Conservation (phyloP, 345 rosid species). For the Draba incana region DNA sequence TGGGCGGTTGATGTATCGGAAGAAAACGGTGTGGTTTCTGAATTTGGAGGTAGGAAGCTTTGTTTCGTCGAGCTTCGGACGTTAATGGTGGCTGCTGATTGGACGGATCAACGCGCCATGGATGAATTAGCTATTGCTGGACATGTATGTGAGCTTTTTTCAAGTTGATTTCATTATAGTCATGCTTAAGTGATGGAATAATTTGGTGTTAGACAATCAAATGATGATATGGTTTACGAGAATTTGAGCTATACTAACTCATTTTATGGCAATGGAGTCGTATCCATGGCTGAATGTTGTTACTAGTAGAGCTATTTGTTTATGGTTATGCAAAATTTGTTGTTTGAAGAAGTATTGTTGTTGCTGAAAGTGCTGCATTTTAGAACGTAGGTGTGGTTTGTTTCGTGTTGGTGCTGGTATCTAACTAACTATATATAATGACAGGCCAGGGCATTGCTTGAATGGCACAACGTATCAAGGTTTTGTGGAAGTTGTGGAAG, state of each 20-base stretch:
- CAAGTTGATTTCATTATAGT: background rate
- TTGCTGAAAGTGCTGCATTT: background rate
- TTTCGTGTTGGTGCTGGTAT: background rate
- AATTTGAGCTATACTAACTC: background rate
- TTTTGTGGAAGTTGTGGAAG: constrained; percentile 89
- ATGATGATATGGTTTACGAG: background rate
- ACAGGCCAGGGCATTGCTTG: constrained; percentile 88
- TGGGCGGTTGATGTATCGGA: constrained; percentile 81
- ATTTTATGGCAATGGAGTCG: background rate
- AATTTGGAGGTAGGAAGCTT: constrained; percentile 45
- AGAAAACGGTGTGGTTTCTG: constrained; percentile 49
- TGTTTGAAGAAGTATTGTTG: background rate
- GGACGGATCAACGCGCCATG: constrained; percentile 78
- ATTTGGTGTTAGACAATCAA: background rate
- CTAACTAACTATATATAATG: background rate
- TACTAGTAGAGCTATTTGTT: background rate
- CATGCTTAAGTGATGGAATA: background rate
- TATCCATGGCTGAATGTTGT: background rate
- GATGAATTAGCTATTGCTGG: constrained; percentile 93
- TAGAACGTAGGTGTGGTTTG: background rate
- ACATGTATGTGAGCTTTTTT: constrained; percentile 65
- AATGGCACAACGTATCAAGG: constrained; percentile 70
- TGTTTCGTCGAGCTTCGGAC: constrained; percentile 92
- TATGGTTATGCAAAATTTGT: too few species aligned
- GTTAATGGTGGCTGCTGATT: constrained; percentile 92